Evolutionary conservation across 2,329 filamentous ascomycete genomes (phyloP).

Genomic region (Ceratocystis smalleyi): DNA sequence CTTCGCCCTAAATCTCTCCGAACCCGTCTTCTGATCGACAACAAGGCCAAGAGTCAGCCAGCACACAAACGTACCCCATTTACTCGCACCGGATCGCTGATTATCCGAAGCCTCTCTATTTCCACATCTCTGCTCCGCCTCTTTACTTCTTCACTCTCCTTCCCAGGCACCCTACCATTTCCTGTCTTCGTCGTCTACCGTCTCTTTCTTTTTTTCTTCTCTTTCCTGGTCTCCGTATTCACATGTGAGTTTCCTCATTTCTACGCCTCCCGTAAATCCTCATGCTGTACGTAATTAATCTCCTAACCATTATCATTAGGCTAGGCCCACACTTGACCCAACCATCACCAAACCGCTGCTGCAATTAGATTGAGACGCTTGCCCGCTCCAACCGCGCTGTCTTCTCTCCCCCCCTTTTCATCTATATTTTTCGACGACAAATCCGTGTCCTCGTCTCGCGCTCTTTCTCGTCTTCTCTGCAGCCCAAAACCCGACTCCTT

Average conservation of each 20-base stretch:
- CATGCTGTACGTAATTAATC: constrained; percentile 1
- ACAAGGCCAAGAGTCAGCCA: background rate
- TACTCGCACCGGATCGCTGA: background rate
- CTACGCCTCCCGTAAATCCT: background rate
- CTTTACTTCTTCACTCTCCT: background rate
- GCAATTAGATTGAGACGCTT: background rate
- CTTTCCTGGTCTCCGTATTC: background rate
- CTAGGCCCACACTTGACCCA: background rate
- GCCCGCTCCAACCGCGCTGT: background rate
- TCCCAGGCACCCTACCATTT: background rate
- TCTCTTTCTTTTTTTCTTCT: background rate
- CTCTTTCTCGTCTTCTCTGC: background rate
- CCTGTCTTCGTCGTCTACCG: background rate
- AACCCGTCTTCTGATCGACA: background rate
- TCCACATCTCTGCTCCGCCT: background rate
- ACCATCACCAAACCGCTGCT: background rate
- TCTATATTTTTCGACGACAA: background rate
- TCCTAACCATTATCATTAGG: background rate
- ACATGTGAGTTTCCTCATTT: background rate
- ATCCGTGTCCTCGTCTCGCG: background rate
- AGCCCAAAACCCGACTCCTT: background rate
- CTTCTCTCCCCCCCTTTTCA: background rate
- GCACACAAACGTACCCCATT: background rate
- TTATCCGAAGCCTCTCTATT: background rate
- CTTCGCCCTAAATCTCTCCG: background rate